A percentile compares a stretch with the other conserved stretches of the same genome.
Conservation (phyloP, 2,329 filamentous ascomycete genomes). For the Monascus ruber region DNA sequence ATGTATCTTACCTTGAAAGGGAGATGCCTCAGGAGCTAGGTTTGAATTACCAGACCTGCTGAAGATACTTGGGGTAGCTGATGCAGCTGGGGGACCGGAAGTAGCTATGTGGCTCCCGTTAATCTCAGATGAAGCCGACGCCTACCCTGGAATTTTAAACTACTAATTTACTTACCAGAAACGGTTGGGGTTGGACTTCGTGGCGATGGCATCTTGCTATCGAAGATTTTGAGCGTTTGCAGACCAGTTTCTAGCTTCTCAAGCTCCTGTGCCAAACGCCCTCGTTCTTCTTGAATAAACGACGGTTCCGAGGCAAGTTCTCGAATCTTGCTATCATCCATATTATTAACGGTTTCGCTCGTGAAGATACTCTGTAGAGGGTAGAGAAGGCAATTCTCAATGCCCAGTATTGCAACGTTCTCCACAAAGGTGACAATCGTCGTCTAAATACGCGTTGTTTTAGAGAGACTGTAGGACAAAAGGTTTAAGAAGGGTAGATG, state of each 20-base stretch:
- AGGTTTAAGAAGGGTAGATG: background rate
- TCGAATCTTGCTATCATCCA: constrained; percentile 20
- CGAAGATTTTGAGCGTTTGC: constrained; percentile 2
- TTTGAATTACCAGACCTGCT: no score
- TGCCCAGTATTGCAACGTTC: constrained; percentile 37
- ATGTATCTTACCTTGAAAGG: no score
- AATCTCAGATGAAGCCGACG: no score
- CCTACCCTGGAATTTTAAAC: no score
- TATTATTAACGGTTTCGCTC: constrained; percentile 21
- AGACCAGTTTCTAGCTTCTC: constrained; percentile 7
- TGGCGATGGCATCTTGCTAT: background rate
- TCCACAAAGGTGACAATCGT: constrained; percentile 37
- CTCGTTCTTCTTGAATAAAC: constrained; percentile 6
- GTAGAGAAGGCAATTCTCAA: constrained; percentile 39
- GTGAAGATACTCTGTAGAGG: constrained; percentile 34
- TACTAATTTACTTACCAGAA: no score
- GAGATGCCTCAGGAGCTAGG: no score
- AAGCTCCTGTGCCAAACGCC: constrained; percentile 7
- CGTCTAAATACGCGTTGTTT: constrained; percentile 3
- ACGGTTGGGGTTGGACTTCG: background rate
- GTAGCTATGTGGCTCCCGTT: no score
- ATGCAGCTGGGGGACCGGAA: no score
- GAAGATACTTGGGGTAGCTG: no score
- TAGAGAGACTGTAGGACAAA: background rate
- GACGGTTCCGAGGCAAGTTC: constrained; percentile 28